These are phyloP conservation scores for Meira miltonrushii DNA, from an alignment of 1,284 basidiomycete genomes.

Conservation along the genomic window DNA sequence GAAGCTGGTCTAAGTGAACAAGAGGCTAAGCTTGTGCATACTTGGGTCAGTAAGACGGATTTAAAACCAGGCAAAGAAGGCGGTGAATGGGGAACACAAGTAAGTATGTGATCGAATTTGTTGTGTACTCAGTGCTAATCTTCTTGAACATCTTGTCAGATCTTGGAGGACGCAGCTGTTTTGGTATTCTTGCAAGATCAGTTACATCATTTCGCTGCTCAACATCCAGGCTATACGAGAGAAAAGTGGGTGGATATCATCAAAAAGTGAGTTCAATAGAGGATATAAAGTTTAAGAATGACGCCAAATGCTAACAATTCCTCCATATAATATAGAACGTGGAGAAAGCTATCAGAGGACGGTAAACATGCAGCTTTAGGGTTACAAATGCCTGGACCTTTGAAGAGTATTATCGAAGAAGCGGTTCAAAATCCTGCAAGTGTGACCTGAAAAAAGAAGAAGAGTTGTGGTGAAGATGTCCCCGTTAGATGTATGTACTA, in stretches of 20 bases:
- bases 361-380: constrained; percentile 41
- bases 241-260: constrained; percentile 47
- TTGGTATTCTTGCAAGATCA: constrained; percentile 45
- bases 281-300: background rate
- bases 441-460: background rate
- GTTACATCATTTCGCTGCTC: constrained; percentile 31
- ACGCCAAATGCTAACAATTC: background rate
- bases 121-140: too few species aligned
- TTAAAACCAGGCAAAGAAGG: constrained; percentile 31
- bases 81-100: constrained; percentile 33
- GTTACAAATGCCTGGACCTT: constrained; percentile 42
- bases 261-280: constrained; percentile 26
- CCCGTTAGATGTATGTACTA: too few species aligned
- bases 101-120: constrained; percentile 6
- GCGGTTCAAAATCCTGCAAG: constrained; percentile 12
- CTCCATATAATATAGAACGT: constrained; percentile 24
- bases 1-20: constrained; percentile 23
- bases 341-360: constrained; percentile 38
- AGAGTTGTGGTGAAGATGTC: too few species aligned
- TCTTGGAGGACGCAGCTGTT: constrained; percentile 48
- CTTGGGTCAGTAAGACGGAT: constrained; percentile 47
- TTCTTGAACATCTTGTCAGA: constrained; percentile 10
- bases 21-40: constrained; percentile 29
- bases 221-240: constrained; percentile 34
- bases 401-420: constrained; percentile 22